Percentiles rank a stretch among this genome's conserved stretches.
Evolutionary conservation across 176 grass and related monocot genomes (phyloP).

Genomic region (sorghum (Sorghum bicolor)): Sorghum_bicolor_NCBIv3 NC_012872.2:15625501-15626000

Average conservation of each 20-base stretch:
- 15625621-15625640: constrained; percentile 20
- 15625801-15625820: neutral
- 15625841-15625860: too few species aligned
- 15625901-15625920: neutral
- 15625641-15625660: constrained; percentile 25
- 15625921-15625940: neutral
- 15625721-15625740: neutral
- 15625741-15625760: neutral
- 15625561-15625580: neutral
- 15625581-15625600: neutral
- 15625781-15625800: neutral
- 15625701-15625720: neutral
- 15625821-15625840: neutral
- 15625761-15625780: neutral
- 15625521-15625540: neutral
- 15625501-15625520: neutral
- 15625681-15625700: neutral
- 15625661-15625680: neutral
- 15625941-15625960: neutral
- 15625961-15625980: neutral
- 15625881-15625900: neutral
- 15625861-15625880: constrained; percentile 34
- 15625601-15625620: neutral
- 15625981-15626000: constrained; percentile 14
- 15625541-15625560: neutral